A percentile compares a stretch with the other conserved stretches of the same genome.
Conservation (phyloP, 768 basidiomycete genomes). For the Heimioporus sp. region DNA sequence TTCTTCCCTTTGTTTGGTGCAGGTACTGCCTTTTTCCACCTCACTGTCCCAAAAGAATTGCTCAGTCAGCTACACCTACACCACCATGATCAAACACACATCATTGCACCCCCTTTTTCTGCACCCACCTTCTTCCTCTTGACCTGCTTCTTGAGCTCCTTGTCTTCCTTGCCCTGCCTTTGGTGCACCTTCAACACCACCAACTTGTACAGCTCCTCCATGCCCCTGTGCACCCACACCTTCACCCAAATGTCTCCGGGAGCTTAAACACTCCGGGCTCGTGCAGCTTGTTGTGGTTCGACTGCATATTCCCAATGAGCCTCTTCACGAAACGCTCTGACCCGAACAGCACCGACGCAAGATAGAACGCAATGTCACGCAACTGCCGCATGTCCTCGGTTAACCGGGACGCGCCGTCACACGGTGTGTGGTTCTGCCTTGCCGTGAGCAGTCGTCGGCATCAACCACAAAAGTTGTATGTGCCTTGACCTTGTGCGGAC, state of each 20-base stretch:
- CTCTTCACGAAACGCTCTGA: constrained; percentile 96
- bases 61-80: too few relatives aligned
- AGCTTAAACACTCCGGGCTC: constrained; percentile 76
- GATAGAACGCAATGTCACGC: constrained; percentile 95
- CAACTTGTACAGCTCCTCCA: constrained; percentile 91
- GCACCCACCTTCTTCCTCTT: constrained; percentile 75
- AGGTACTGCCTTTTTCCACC: constrained; percentile 27
- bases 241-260: constrained; percentile 93
- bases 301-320: constrained; percentile 86
- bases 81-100: constrained; percentile 27
- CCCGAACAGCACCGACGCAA: constrained; percentile 94
- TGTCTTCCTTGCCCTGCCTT: constrained; percentile 86
- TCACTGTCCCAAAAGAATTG: constrained; percentile 13
- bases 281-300: constrained; percentile 95
- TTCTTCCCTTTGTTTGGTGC: constrained; percentile 4
- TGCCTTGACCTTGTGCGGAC: constrained; percentile 91
- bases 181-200: constrained; percentile 79
- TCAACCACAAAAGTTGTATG: constrained; percentile 24
- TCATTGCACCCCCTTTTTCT: constrained; percentile 61
- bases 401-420: constrained; percentile 87
- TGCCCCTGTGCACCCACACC: constrained; percentile 86
- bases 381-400: constrained; percentile 91
- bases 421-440: constrained; percentile 74
- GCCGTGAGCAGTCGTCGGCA: constrained; percentile 4
- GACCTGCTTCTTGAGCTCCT: constrained; percentile 84